Conservation (phyloP, 2,329 filamentous ascomycete genomes). For the Aureobasidium musti region DNA sequence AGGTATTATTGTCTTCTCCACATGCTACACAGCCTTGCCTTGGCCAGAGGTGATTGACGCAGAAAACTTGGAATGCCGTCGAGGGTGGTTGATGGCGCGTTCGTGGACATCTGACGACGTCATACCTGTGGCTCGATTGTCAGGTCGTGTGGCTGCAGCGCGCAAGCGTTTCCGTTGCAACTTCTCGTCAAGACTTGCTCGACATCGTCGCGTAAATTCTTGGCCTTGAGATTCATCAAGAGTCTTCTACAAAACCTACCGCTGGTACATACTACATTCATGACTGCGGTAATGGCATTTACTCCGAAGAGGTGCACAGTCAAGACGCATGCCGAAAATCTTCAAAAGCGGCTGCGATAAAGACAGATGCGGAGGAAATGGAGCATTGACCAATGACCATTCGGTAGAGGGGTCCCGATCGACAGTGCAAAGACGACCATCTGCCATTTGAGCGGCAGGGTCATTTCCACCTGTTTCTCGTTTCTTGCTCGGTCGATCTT, state of each 20-base stretch:
- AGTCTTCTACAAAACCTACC: background rate
- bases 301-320: background rate
- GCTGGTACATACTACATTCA: background rate
- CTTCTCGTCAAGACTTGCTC: slow-evolving; percentile 15
- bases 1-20: background rate
- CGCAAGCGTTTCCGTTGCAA: slow-evolving; percentile 7
- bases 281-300: background rate
- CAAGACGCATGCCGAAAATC: background rate
- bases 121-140: slow-evolving; percentile 11
- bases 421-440: slow-evolving; percentile 12
- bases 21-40: slow-evolving; percentile 21
- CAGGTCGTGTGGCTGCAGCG: slow-evolving; percentile 12
- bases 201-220: background rate
- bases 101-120: background rate
- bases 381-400: slow-evolving; percentile 8
- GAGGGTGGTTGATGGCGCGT: slow-evolving; percentile 16
- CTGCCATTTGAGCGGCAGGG: background rate
- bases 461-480: slow-evolving; percentile 1
- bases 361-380: background rate
- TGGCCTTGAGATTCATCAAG: background rate
- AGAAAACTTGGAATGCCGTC: slow-evolving; percentile 25
- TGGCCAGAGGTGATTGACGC: slow-evolving; percentile 12
- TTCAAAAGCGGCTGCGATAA: background rate
- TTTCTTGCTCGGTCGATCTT: background rate
- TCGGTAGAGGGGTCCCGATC: slow-evolving; percentile 13